Evolutionary conservation across 306 rosid species (phyloP).

Genomic region (Styphnolobium japonicum): DNA sequence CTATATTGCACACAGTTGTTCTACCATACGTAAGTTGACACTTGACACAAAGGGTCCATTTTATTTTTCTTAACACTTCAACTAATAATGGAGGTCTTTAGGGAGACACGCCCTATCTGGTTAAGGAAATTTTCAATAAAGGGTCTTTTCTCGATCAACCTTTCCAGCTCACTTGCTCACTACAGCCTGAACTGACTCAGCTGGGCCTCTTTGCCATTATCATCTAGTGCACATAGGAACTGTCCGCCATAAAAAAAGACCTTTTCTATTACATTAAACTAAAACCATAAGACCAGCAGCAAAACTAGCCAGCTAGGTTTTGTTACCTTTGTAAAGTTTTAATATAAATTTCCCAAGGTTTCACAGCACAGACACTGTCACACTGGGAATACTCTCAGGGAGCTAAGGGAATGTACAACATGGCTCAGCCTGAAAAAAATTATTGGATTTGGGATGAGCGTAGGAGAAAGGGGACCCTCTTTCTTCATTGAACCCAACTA

Average conservation of each 20-base stretch:
- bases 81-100: constrained; percentile 6
- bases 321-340: neutral
- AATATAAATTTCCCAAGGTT: neutral
- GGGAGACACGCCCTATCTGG: neutral
- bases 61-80: neutral
- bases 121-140: neutral
- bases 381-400: neutral
- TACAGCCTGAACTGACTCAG: neutral
- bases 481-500: too few species aligned
- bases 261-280: neutral
- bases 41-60: neutral
- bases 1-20: neutral
- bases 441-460: constrained; percentile 27
- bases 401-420: constrained; percentile 30
- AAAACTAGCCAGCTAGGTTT: neutral
- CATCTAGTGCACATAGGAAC: neutral
- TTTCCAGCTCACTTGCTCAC: neutral
- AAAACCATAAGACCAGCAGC: neutral
- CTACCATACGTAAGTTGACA: constrained; percentile 1
- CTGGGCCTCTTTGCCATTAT: constrained; percentile 20
- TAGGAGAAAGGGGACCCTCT: neutral
- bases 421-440: neutral
- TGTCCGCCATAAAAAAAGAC: neutral
- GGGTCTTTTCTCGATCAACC: neutral
- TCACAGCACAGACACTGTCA: too few species aligned